Evolutionary conservation across 768 basidiomycete species (phyloP), one percentile per base, ranked within the genome.

Genomic region (Lentinus tigrinus): DNA sequence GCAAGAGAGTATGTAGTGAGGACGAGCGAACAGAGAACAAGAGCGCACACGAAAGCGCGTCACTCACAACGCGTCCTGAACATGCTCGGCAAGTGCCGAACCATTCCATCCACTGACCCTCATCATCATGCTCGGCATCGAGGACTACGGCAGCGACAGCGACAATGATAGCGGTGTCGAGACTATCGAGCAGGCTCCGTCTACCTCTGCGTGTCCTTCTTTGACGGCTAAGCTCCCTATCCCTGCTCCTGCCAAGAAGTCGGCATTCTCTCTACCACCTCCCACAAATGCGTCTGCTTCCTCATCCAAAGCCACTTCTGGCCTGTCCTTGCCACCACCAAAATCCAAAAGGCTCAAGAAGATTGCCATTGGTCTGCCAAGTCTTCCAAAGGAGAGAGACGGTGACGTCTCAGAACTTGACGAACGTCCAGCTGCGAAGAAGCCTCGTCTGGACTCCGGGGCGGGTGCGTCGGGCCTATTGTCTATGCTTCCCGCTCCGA

Each of bases 401-500:
- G 70, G 71, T 28, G 68, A 70, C 24, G 75, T 73, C 1, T 80
- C 78, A 36, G 72, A 69, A 67, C 17, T 31, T 24, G 63, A 69
- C 63, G 75, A 63, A 11, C 64, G 48, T 5, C 87, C 84, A 38
- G 76, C 81, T 2, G 75, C 84, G 38, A 91, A 90, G 72, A 87
- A 80, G 57, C 74, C 78, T 17, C 78, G 82, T 24, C 61, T 82
- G 38, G 77, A 79, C 34, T 58, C 78, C 21, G 69, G 85, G 8
- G 83, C 83, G 26, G 89, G 89, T 10, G 68, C 69, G 13, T 92
- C 90, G 0, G 81, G 84, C 2, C 68, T 93, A 47, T 65, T 92
- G 31, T 80, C 81, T 9, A 90, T 91, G 85, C 77, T 93, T 11
- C 91, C 91, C 34, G 81, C 85, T 0, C 91, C 91, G 5, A 90